Percentiles rank a stretch among this genome's conserved stretches.
These are phyloP conservation scores for Penicillium parvum DNA, from an alignment of 495 filamentous ascomycete genomes.

Conservation along the genomic window DNA sequence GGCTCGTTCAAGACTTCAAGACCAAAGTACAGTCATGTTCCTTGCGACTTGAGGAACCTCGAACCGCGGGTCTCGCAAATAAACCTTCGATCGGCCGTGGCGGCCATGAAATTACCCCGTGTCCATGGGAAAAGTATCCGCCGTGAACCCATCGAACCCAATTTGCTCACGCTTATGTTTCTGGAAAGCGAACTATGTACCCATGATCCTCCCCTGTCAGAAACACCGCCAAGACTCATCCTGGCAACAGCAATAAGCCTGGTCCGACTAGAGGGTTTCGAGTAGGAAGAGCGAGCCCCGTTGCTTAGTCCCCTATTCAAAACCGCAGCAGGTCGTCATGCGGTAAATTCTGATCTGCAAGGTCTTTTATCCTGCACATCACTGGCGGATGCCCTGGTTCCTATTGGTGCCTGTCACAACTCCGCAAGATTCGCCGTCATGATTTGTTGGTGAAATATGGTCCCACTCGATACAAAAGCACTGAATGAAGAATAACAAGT, in stretches of 20 bases:
- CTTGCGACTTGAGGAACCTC: too few relatives aligned
- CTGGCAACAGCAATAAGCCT: background rate
- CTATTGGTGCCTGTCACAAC: background rate
- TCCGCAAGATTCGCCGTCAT: background rate
- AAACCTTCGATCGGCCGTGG: background rate
- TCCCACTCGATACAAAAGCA: background rate
- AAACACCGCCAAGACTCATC: too few relatives aligned
- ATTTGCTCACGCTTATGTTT: too few relatives aligned
- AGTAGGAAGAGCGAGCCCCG: slow-evolving; percentile 1
- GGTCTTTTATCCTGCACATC: slow-evolving; percentile 1
- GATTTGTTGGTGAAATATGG: background rate
- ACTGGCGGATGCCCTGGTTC: background rate
- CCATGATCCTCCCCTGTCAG: too few relatives aligned
- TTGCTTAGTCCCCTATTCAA: slow-evolving; percentile 3
- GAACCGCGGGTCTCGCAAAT: background rate
- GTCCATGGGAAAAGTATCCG: slow-evolving; percentile 6
- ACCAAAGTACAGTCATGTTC: too few relatives aligned
- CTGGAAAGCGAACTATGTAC: too few relatives aligned
- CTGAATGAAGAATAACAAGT: background rate
- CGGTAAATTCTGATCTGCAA: slow-evolving; percentile 10
- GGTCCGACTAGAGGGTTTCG: slow-evolving; percentile 3
- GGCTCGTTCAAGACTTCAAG: too few relatives aligned
- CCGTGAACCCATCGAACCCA: too few relatives aligned
- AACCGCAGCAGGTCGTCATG: background rate
- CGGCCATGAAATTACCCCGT: slow-evolving; percentile 1